A percentile compares a stretch with the other conserved stretches of the same genome.
phyloP scores from a whole-genome alignment of 1,284 basidiomycete genomes.

The Cutaneotrichosporon sp. region DNA sequence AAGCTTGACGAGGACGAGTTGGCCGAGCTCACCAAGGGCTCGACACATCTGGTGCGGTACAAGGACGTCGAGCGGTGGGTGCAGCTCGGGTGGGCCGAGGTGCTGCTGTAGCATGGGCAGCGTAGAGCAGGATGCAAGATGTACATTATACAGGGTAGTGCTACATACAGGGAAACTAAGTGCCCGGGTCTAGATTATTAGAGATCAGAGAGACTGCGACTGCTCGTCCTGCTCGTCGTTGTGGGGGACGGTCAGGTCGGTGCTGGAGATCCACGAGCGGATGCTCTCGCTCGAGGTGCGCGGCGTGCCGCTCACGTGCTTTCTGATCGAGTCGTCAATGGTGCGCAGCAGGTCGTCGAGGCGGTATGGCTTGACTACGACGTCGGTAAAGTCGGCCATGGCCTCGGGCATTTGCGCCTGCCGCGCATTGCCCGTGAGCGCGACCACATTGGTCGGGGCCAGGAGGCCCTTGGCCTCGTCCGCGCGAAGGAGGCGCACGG shows the following conservation, averaged over 20 bases:
- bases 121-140: conserved; percentile 2
- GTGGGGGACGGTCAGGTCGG: neutral
- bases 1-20: conserved; percentile 62
- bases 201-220: neutral
- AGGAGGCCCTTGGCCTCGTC: conserved; percentile 19
- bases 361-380: conserved; percentile 46
- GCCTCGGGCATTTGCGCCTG: conserved; percentile 23
- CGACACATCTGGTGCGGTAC: conserved; percentile 53
- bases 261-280: too few species aligned
- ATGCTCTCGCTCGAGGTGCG: neutral
- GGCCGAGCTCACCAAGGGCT: conserved; percentile 44
- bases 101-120: too few species aligned
- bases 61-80: conserved; percentile 50
- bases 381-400: conserved; percentile 42
- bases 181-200: neutral
- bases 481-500: conserved; percentile 17
- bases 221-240: neutral
- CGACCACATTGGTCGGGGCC: conserved; percentile 11
- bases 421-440: conserved; percentile 29
- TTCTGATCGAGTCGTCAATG: conserved; percentile 32
- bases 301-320: neutral
- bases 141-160: neutral
- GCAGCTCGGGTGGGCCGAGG: conserved; percentile 51
- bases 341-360: conserved; percentile 39
- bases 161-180: conserved; percentile 2